Evolutionary conservation across 805 yeast genomes (phyloP).

Genomic region (Scheffersomyces spartinae): DNA sequence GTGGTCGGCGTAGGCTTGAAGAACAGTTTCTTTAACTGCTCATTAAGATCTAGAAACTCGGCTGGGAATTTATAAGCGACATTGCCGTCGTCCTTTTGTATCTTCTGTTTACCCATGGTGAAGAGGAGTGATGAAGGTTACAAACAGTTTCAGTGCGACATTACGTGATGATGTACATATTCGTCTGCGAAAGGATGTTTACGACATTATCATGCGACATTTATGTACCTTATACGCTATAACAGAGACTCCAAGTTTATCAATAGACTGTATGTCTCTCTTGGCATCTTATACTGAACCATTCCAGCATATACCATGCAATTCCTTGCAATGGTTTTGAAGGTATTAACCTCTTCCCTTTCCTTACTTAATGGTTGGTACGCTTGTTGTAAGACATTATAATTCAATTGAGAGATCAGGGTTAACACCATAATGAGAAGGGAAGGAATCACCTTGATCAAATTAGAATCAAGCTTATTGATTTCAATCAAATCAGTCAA

Average conservation of each 20-base stretch:
- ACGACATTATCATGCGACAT: slow-evolving; percentile 1
- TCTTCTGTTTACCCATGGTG: neutral
- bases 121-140: too few species aligned
- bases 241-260: slow-evolving; percentile 48
- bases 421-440: slow-evolving; percentile 74
- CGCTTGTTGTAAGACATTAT: slow-evolving; percentile 29
- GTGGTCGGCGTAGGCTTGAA: slow-evolving; percentile 13
- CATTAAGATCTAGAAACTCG: slow-evolving; percentile 6
- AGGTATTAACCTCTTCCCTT: slow-evolving; percentile 43
- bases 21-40: slow-evolving; percentile 7
- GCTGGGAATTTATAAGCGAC: slow-evolving; percentile 9
- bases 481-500: slow-evolving; percentile 49
- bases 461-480: slow-evolving; percentile 49
- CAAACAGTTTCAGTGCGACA: too few species aligned
- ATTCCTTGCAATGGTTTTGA: slow-evolving; percentile 55
- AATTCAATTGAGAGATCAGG: slow-evolving; percentile 49
- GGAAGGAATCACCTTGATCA: slow-evolving; percentile 72
- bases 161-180: neutral
- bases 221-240: slow-evolving; percentile 4
- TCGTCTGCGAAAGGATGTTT: neutral
- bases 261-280: slow-evolving; percentile 65
- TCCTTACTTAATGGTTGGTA: slow-evolving; percentile 36
- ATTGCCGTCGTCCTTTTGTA: slow-evolving; percentile 4
- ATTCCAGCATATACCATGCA: slow-evolving; percentile 94
- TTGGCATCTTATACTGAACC: slow-evolving; percentile 86